Percentiles rank a stretch among this genome's conserved stretches.
These are phyloP conservation scores for Claviceps humidiphila DNA, from an alignment of 2,329 filamentous ascomycete genomes.

Conservation along the genomic window DNA sequence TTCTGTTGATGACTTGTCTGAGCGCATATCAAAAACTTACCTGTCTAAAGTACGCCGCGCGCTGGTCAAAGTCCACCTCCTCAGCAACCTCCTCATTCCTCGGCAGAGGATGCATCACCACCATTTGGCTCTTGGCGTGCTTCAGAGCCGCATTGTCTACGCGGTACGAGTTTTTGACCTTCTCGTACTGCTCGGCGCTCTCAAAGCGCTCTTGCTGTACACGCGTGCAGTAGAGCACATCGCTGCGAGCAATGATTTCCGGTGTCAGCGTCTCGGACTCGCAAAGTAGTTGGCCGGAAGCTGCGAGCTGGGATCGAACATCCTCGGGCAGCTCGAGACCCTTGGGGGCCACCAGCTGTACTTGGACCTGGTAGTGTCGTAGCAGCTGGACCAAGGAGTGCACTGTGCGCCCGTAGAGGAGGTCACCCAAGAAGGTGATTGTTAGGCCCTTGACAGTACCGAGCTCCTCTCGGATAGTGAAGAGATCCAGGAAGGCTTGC, in stretches of 20 bases:
- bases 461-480: slow-evolving; percentile 95
- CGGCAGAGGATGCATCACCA: slow-evolving; percentile 90
- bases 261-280: slow-evolving; percentile 71
- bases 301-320: slow-evolving; percentile 57
- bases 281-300: slow-evolving; percentile 60
- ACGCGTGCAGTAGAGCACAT: slow-evolving; percentile 93
- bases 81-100: slow-evolving; percentile 86
- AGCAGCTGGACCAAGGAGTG: slow-evolving; percentile 92
- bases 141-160: slow-evolving; percentile 85
- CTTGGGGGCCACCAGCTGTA: slow-evolving; percentile 81
- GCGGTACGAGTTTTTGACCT: slow-evolving; percentile 75
- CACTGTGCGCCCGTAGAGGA: slow-evolving; percentile 85
- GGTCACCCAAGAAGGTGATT: slow-evolving; percentile 89
- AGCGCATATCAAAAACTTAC: slow-evolving; percentile 41
- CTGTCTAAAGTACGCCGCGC: slow-evolving; percentile 98
- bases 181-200: slow-evolving; percentile 68
- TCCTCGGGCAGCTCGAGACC: slow-evolving; percentile 63
- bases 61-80: slow-evolving; percentile 94
- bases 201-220: slow-evolving; percentile 94
- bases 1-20: background rate
- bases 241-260: slow-evolving; percentile 72
- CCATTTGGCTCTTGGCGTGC: slow-evolving; percentile 82
- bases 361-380: slow-evolving; percentile 85
- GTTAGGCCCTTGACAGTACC: slow-evolving; percentile 91
- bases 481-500: slow-evolving; percentile 92